Evolutionary conservation across 2,329 filamentous ascomycete genomes (phyloP), one percentile per base, ranked within the genome.

Genomic region (Cordyceps militaris): DNA sequence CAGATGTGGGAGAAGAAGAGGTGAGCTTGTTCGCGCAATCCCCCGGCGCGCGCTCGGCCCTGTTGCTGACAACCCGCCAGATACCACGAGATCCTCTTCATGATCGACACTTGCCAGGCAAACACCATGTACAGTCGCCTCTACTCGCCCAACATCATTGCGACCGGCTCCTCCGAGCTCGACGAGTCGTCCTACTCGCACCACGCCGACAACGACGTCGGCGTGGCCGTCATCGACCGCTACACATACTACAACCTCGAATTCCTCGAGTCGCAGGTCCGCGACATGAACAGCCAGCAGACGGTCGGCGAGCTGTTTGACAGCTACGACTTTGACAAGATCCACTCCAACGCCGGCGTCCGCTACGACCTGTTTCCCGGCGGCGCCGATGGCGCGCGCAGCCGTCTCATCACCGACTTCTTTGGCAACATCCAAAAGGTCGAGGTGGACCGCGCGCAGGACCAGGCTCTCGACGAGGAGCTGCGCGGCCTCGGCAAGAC

Each of bases 1-100:
- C 93, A 99, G 78, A 99, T 99, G 94, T 97, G 92, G 89, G 94
- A 99, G 80, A 99, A 99, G 84, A 95, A 95, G 77, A 87, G 94
- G 78, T 86, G 10, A 21, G 49, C 16, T 24, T n/a, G 8, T 1
- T 2, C 32, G n/a, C 23, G 24, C 36, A 14, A 21, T 19, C 11
- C 24, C 11, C 21, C 5, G 30, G 6, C 30, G 30, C 21, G 14
- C 14, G 47, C 24, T 24, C 34, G 5, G 21, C 9, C 4, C 24
- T 19, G 4, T 32, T 44, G 3, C 19, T 54, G 8, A 54, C 21
- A 13, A 16, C 9, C 48, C 43, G 8, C 21, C 63, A 88, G 87
- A 70, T 99, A 97, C 73, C 90, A 97, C 71, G 94, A 99, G 74
- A 86, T 99, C 65, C 83, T 99, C 59, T 99, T 99, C 79, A 99